Evolutionary conservation across 176 grass and related monocot genomes (phyloP), one percentile per base, ranked within the genome.

Genomic region (Avena atlantica): DNA sequence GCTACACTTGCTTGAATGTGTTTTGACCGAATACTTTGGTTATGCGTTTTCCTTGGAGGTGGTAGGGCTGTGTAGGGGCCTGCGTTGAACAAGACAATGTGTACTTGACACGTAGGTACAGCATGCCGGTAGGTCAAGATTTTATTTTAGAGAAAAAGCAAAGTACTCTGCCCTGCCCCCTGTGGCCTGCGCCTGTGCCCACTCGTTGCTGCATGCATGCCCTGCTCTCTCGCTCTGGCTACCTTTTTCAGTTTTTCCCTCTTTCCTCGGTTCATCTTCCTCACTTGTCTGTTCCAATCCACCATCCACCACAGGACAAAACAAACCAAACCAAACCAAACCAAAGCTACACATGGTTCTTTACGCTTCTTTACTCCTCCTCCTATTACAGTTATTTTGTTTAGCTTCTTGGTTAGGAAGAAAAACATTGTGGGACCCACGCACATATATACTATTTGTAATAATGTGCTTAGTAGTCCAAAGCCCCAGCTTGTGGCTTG

Each of bases 121-220:
- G 20, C 44, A 66, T 56, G 82, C 37, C 45, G 34, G 83, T 89
- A 75, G 77, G 69, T 14, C 59, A 36, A 50, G 83, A 23, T 70
- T 80, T 29, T 76, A 70, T 70, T 81, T 70, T 76, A 73, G 19
- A 70, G 74, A 88, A 56, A 48, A 61, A 63, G 71, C 78, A 40
- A 45, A 20, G 37, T 19, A 29, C 51, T 71, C 51, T 71, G 87
- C 66, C 14, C 51, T 71, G 87, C 66, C 14, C 9, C 31, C 62
- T 89, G 47, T 53, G 14, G 37, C 13, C 72, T 89, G 48, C 4
- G 49, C 8, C 7, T 76, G 81, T 87, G 80, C 56, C 84, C 80
- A 55, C 84, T 79, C 74, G 53, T 72, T 78, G 71, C 51, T 72
- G 79, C 84, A 86, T 72, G 88, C 88, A 82, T 78, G 79, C 72